Base-by-base conservation (phyloP, 805 yeast species). In the Allodekkera sacchari region DNA sequence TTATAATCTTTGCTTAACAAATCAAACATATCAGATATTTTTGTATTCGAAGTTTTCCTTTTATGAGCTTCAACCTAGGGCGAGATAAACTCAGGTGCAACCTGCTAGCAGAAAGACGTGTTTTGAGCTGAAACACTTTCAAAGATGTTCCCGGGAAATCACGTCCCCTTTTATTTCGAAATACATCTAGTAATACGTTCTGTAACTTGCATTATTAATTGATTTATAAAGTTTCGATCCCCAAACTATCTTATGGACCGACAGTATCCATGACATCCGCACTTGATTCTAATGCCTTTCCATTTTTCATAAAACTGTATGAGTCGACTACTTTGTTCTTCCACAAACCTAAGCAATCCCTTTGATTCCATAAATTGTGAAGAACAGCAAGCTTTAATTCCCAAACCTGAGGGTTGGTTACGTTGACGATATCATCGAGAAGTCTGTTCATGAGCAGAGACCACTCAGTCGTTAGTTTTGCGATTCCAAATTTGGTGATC, bases 361-460 rank as follows among this genome's bases (percentile, higher is more conserved):
- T 32, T 10, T 28, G 27, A 13, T 23, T 11, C 12, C 36, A 17
- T 8, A 52, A 28, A 20, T 39, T 36, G n/a, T 43, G 43, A 19
- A 52, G 27, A 3, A 42, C 31, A 5, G 28, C 30, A 11, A 41
- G 8, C 26, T 46, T 46, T 18, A 38, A 17, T 5, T 37, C 33
- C 50, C 51, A 49, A 13, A 49, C 32, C 11, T 47, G 47, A 5
- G 42, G 32, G 33, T 45, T 46, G 13, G 27, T 31, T 15, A 48
- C 35, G 17, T 32, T 24, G 12, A 33, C 36, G 27, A 36, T 38
- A 8, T 50, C 53, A 27, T 48, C 48, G 9, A 57, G 36, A 24
- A 58, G 30, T 15, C 34, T 34, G 21, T 47, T 48, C 49, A 58
- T 39, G 9, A 50, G 40, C 6, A 31, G 26, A 2, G 61, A 52